Conservation (phyloP, 257 asterid species). For the Nemophila menziesii region DNA sequence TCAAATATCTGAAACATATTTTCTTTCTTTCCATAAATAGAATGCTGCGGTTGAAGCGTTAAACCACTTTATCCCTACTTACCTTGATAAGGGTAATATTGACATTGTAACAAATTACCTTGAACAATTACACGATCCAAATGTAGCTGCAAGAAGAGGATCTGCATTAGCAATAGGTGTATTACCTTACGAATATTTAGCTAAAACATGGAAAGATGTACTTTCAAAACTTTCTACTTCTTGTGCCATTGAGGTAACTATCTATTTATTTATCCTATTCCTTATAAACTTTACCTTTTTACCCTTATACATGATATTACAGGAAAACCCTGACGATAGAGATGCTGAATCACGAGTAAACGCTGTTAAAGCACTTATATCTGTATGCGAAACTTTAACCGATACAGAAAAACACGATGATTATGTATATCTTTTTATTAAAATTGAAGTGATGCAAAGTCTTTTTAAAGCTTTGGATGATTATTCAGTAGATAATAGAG, state of each 20-base stretch:
- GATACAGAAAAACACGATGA: slow-evolving; percentile 26
- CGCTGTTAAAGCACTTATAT: slow-evolving; percentile 78
- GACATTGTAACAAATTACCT: slow-evolving; percentile 53
- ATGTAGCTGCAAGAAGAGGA: slow-evolving; percentile 93
- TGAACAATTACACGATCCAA: slow-evolving; percentile 69
- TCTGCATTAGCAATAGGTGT: slow-evolving; percentile 81
- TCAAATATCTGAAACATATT: slow-evolving; percentile 11
- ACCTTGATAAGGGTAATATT: slow-evolving; percentile 37
- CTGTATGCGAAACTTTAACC: slow-evolving; percentile 67
- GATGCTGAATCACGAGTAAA: slow-evolving; percentile 93
- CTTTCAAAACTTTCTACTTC: slow-evolving; percentile 57
- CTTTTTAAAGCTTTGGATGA: slow-evolving; percentile 83
- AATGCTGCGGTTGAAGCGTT: slow-evolving; percentile 74
- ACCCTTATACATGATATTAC: slow-evolving; percentile 24
- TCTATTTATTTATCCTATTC: slow-evolving; percentile 18
- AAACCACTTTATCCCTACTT: slow-evolving; percentile 45
- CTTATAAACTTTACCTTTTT: too few species aligned
- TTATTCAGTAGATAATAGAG: slow-evolving; percentile 91
- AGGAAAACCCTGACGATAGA: slow-evolving; percentile 79
- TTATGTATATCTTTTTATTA: slow-evolving; percentile 41
- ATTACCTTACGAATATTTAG: slow-evolving; percentile 62
- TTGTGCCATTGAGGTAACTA: slow-evolving; percentile 67
- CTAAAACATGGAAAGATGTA: slow-evolving; percentile 55
- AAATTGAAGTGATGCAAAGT: slow-evolving; percentile 62
- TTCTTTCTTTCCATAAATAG: slow-evolving; percentile 30